Evolutionary conservation across 192 early-diverging fungal genomes (phyloP).

Genomic region (Umbelopsis sp.): DNA sequence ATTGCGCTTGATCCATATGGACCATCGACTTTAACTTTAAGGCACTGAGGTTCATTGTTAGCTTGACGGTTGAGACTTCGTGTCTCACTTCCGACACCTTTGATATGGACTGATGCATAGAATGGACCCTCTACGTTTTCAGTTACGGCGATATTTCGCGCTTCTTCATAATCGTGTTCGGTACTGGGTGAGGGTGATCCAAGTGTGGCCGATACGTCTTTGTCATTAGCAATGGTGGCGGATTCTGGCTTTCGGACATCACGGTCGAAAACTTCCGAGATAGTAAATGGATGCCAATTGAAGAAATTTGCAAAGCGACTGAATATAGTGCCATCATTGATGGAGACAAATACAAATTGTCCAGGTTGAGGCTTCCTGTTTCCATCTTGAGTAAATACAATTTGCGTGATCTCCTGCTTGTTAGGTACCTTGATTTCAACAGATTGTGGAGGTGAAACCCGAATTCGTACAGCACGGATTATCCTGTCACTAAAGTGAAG

Average conservation of each 20-base stretch:
- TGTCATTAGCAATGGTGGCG: background rate
- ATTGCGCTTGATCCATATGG: constrained; percentile 35
- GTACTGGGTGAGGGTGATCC: no score
- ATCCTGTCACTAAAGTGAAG: background rate
- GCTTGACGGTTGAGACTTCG: constrained; percentile 20
- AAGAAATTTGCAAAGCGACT: background rate
- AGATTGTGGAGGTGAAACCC: background rate
- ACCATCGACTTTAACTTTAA: constrained; percentile 30
- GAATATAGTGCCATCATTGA: constrained; percentile 8
- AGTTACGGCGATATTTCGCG: background rate
- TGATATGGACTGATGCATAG: constrained; percentile 35
- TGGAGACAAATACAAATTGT: constrained; percentile 44
- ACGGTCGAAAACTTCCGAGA: constrained; percentile 30
- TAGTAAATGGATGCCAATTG: constrained; percentile 40
- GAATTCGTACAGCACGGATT: background rate
- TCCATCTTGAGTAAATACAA: background rate
- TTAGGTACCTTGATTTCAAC: background rate
- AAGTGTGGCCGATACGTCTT: no score
- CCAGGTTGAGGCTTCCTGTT: constrained; percentile 22
- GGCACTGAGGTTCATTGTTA: background rate
- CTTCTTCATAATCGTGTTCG: background rate
- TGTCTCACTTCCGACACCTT: constrained; percentile 33
- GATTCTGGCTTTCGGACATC: background rate
- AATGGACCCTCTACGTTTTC: background rate
- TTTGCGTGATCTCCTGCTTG: background rate